Evolutionary conservation across 345 rosid species (phyloP), one percentile per base, ranked within the genome.

Genomic region (Aurinia saxatilis): DNA sequence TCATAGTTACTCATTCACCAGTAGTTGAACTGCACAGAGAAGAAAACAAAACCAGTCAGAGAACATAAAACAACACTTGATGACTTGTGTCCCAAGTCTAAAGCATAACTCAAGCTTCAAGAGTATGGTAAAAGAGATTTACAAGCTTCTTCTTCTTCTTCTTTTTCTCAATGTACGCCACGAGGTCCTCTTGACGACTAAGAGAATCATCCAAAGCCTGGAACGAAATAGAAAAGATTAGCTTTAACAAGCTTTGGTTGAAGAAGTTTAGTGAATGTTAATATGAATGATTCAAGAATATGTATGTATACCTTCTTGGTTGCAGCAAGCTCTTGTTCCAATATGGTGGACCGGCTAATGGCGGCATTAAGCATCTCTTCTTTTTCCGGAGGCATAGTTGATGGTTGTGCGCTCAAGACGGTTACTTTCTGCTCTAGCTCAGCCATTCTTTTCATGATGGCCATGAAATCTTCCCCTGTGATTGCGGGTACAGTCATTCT

Each of bases 141-240:
- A 84, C 88, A 70, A 78, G 63, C 80, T 84, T 88, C 81, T 84
- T 91, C 77, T 83, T 88, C 73, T 83, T 88, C 77, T 86, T 88
- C 81, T 92, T 92, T 55, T 86, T 86, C 36, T 89, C 92, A 13
- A 92, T 68, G 73, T 86, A 89, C 10, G 86, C 89, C 35, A 81
- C 31, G 4, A 92, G 81, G 63, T 92, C 95, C 57, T 82, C 87
- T 53, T 86, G 96, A 48, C 75, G 84, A 25, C 80, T 34, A 42
- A 83, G 73, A 2, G 96, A 79, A 5, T 92, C 93, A 46, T 86
- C 98, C 59, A 92, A 71, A 29, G 93, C 93, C 98, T 91, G 78
- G 30, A 68, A 42, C 0, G 6, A 6, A 15, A 67, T 11, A 21
- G 14, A 31, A 14, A 49, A 1, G 3, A 30, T 21, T 4, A 31